These are phyloP conservation scores for Mycena citricolor DNA, from an alignment of 1,284 basidiomycete genomes.

Conservation along the genomic window DNA sequence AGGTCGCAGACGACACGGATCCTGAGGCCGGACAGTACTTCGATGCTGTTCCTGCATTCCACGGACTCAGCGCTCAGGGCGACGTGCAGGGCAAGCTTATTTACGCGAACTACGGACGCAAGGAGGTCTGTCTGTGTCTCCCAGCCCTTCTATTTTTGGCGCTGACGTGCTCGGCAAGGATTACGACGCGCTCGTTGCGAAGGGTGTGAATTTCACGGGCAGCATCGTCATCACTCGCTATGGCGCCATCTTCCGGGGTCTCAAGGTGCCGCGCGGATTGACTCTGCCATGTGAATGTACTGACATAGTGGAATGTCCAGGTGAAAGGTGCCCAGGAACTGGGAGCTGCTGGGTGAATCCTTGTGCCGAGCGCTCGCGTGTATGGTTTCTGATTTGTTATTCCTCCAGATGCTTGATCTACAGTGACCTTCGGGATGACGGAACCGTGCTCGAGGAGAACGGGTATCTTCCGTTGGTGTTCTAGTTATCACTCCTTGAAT, in stretches of 20 bases:
- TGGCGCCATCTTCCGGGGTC: slow-evolving; percentile 71
- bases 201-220: slow-evolving; percentile 59
- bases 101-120: slow-evolving; percentile 72
- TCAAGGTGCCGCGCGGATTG: slow-evolving; percentile 49
- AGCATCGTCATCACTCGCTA: slow-evolving; percentile 76
- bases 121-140: slow-evolving; percentile 36
- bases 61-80: slow-evolving; percentile 55
- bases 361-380: not conserved
- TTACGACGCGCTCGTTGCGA: slow-evolving; percentile 50
- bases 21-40: slow-evolving; percentile 51
- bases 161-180: slow-evolving; percentile 35
- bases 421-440: slow-evolving; percentile 79
- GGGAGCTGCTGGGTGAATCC: slow-evolving; percentile 50
- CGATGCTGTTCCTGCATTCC: slow-evolving; percentile 52
- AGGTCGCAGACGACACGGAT: slow-evolving; percentile 52
- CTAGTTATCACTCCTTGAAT: not conserved
- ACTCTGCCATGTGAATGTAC: not conserved
- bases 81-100: slow-evolving; percentile 63
- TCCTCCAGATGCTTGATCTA: slow-evolving; percentile 59
- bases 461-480: slow-evolving; percentile 48
- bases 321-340: slow-evolving; percentile 71
- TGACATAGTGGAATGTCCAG: slow-evolving; percentile 30
- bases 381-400: not conserved
- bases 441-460: slow-evolving; percentile 66
- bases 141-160: not conserved